Evolutionary conservation across 2,329 filamentous ascomycete genomes (phyloP).

Genomic region (Harringtonia aguacate): DNA sequence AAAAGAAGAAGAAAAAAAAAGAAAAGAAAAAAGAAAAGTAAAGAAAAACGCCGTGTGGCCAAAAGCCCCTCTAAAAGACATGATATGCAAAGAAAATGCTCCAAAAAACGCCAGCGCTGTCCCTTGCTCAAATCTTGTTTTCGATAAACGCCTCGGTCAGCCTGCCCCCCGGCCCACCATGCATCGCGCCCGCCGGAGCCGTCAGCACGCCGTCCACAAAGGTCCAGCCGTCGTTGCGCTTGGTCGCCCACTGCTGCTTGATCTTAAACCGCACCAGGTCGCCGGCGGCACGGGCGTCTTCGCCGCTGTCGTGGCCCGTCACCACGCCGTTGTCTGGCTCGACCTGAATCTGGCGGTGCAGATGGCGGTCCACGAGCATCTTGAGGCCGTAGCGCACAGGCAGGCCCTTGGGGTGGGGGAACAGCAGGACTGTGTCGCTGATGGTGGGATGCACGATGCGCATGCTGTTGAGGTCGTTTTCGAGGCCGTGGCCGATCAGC

Average conservation of each 20-base stretch:
- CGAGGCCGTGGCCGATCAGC: constrained; percentile 83
- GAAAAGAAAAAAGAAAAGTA: neutral
- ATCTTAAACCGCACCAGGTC: constrained; percentile 70
- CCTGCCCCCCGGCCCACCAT: constrained; percentile 10
- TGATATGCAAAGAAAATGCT: neutral
- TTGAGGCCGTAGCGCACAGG: constrained; percentile 74
- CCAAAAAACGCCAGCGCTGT: neutral
- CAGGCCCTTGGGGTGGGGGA: constrained; percentile 64
- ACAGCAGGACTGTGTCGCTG: constrained; percentile 37
- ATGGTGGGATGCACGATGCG: constrained; percentile 14
- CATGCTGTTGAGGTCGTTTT: constrained; percentile 80
- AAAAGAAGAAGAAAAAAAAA: neutral
- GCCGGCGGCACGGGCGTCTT: constrained; percentile 83
- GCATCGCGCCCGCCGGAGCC: constrained; percentile 21
- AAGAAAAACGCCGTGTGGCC: neutral
- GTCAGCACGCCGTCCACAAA: constrained; percentile 38
- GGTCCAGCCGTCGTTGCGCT: constrained; percentile 59
- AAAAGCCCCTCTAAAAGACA: neutral
- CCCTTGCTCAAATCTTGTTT: neutral
- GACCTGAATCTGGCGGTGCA: constrained; percentile 71
- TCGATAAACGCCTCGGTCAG: constrained; percentile 25
- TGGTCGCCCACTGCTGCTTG: constrained; percentile 54
- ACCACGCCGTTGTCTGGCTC: constrained; percentile 34
- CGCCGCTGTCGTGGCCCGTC: constrained; percentile 77
- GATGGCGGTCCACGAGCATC: constrained; percentile 54